These are phyloP conservation scores for Ganoderma lucidum DNA, from an alignment of 1,284 basidiomycete genomes.

Conservation along the genomic window DNA sequence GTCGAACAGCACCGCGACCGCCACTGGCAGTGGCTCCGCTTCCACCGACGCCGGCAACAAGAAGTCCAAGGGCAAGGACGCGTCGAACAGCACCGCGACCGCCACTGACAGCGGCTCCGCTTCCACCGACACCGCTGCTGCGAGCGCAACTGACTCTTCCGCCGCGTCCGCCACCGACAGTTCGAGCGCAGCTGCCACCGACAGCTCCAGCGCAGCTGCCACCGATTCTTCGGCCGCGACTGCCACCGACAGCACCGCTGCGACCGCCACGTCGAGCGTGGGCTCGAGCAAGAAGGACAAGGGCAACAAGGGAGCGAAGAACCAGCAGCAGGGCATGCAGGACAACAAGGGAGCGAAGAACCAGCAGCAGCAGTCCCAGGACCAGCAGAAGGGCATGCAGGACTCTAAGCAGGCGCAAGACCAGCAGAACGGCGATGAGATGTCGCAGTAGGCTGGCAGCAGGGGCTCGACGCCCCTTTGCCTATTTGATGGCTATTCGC, in stretches of 20 bases:
- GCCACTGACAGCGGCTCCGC: conserved; percentile 8
- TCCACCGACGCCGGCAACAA: no score
- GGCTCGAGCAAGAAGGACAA: conserved; percentile 18
- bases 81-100: not conserved
- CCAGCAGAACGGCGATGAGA: conserved; percentile 1
- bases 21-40: not conserved
- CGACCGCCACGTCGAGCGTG: not conserved
- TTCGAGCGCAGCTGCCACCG: not conserved
- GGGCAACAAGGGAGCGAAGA: not conserved
- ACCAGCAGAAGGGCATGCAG: not conserved
- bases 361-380: conserved; percentile 2
- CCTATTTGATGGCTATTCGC: not conserved
- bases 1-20: not conserved
- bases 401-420: not conserved
- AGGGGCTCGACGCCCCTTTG: conserved; percentile 2
- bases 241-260: conserved; percentile 1
- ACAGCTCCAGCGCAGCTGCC: not conserved
- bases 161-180: conserved; percentile 6
- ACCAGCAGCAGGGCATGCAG: not conserved
- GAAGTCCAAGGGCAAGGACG: not conserved
- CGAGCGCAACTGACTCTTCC: conserved; percentile 13
- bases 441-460: not conserved
- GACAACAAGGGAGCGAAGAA: conserved; percentile 1
- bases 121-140: conserved; percentile 1
- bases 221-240: conserved; percentile 11